These are phyloP conservation scores for Epithemia pelagica DNA, from an alignment of 108 stramenopile genomes.

Conservation along the genomic window DNA sequence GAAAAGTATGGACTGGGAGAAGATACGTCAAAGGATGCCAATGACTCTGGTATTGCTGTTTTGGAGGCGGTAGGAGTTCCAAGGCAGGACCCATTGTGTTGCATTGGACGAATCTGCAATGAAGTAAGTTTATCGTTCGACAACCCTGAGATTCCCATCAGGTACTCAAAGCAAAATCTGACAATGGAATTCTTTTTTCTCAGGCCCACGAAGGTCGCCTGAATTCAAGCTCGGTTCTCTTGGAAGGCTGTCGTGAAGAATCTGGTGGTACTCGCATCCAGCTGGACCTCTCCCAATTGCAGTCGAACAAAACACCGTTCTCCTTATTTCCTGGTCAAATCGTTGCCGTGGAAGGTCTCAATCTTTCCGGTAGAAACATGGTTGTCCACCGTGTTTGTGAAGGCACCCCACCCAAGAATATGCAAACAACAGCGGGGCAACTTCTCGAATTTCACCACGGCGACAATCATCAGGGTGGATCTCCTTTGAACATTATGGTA, in stretches of 20 bases:
- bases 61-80: constrained; percentile 86
- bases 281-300: constrained; percentile 55
- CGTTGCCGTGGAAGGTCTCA: constrained; percentile 90
- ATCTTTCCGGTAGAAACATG: constrained; percentile 75
- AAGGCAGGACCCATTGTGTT: constrained; percentile 70
- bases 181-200: constrained; percentile 4
- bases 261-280: constrained; percentile 78
- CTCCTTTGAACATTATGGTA: constrained; percentile 62
- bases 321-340: constrained; percentile 96
- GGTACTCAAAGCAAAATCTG: not conserved
- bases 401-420: constrained; percentile 41
- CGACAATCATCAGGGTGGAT: constrained; percentile 40
- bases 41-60: constrained; percentile 16
- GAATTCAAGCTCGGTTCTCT: constrained; percentile 76
- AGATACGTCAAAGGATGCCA: constrained; percentile 7
- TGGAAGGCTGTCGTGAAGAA: constrained; percentile 85
- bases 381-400: constrained; percentile 68
- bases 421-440: constrained; percentile 32
- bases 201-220: constrained; percentile 90
- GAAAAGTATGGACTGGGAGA: constrained; percentile 37
- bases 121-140: constrained; percentile 35
- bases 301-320: constrained; percentile 38
- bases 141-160: not conserved
- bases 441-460: constrained; percentile 40
- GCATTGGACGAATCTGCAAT: constrained; percentile 90